These are phyloP conservation scores for Chlamydomonas schloesseri DNA, from an alignment of 139 green algal species.

Conservation along the genomic window DNA sequence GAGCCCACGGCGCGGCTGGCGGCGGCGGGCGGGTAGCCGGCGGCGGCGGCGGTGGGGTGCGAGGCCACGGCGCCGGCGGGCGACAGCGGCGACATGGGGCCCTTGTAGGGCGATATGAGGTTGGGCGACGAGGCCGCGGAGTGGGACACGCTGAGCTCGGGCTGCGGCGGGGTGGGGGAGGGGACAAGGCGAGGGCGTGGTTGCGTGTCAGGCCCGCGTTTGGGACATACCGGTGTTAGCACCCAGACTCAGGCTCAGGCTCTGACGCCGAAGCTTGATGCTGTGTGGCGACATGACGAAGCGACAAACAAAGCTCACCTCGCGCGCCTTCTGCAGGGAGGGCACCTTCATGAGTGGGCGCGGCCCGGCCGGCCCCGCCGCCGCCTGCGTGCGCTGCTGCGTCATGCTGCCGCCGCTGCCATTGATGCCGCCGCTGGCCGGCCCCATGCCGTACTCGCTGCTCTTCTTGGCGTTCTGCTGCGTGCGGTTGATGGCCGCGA, in stretches of 20 bases:
- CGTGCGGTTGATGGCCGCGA: constrained; percentile 38
- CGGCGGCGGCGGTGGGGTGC: neutral
- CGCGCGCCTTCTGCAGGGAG: constrained; percentile 8
- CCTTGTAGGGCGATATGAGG: constrained; percentile 33
- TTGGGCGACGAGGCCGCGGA: constrained; percentile 27
- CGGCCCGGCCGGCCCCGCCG: neutral
- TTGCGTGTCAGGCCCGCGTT: no score
- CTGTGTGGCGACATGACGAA: no score
- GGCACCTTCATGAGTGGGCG: constrained; percentile 32
- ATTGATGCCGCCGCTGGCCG: neutral
- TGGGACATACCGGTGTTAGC: neutral
- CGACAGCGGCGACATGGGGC: neutral
- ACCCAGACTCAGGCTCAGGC: no score
- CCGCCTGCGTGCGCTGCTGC: neutral
- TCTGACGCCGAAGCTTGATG: no score
- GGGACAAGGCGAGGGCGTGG: neutral
- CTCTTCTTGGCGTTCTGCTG: constrained; percentile 42
- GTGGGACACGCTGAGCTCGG: constrained; percentile 38
- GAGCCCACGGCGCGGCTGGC: neutral
- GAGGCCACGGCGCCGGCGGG: neutral
- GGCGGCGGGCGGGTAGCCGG: neutral
- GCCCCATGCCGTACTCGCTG: constrained; percentile 19
- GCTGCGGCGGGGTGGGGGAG: neutral
- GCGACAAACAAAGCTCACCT: no score
- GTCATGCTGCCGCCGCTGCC: neutral